These are phyloP conservation scores for Claviceps maximensis DNA, from an alignment of 2,329 filamentous ascomycete species.

Conservation along the genomic window DNA sequence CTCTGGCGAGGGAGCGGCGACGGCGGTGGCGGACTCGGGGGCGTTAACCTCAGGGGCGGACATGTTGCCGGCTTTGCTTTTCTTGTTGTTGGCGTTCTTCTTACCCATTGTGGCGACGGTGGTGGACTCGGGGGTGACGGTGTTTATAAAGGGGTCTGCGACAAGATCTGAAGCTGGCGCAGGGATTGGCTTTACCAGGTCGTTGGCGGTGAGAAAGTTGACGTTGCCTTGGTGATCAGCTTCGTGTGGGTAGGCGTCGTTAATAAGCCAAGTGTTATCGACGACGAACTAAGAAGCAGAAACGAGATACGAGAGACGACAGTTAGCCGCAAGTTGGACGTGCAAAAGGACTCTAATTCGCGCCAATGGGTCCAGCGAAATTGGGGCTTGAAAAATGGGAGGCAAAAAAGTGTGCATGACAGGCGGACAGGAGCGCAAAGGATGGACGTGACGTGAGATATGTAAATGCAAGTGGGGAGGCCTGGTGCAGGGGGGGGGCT, in stretches of 20 bases:
- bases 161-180: constrained; percentile 9
- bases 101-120: constrained; percentile 49
- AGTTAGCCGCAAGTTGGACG: constrained; percentile 7
- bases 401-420: constrained; percentile 7
- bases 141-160: constrained; percentile 45
- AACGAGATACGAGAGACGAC: constrained; percentile 4
- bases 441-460: constrained; percentile 11
- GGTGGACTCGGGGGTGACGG: constrained; percentile 55
- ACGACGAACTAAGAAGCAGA: constrained; percentile 65
- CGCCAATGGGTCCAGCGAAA: constrained; percentile 3
- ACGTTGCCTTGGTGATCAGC: constrained; percentile 71
- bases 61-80: constrained; percentile 14
- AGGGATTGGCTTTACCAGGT: constrained; percentile 37
- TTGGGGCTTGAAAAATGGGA: not conserved
- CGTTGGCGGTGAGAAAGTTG: constrained; percentile 70
- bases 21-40: not conserved
- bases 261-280: constrained; percentile 79
- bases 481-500: not conserved
- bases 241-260: constrained; percentile 69
- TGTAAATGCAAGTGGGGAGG: constrained; percentile 14
- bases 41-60: constrained; percentile 7
- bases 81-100: constrained; percentile 45
- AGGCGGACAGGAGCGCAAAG: constrained; percentile 7
- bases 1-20: constrained; percentile 3
- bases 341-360: constrained; percentile 3